These are phyloP conservation scores for Neurospora sublineolata DNA, from an alignment of 495 filamentous ascomycete species.

Conservation along the genomic window DNA sequence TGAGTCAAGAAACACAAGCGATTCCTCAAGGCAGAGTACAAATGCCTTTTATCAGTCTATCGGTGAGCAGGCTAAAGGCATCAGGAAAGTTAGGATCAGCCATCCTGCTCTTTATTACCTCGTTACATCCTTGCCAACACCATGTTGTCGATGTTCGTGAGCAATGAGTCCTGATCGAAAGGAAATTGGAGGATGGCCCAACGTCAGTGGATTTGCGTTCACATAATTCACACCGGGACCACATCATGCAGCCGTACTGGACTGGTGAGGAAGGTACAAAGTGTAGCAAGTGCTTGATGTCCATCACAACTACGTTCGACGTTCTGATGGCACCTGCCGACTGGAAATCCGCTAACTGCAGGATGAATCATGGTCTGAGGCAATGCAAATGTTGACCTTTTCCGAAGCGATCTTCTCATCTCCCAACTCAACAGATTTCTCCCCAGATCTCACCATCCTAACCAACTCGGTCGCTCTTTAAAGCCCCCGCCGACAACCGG, in stretches of 20 bases:
- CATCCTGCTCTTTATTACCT: neutral
- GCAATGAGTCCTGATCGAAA: neutral
- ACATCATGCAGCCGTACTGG: neutral
- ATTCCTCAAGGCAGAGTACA: neutral
- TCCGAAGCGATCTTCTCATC: neutral
- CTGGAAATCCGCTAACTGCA: neutral
- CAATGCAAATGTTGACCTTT: neutral
- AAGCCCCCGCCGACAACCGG: accelerated
- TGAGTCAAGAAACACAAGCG: neutral
- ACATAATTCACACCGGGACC: too few relatives aligned
- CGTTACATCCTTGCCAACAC: neutral
- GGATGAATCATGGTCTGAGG: neutral
- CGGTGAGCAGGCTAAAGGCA: neutral
- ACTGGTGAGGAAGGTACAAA: neutral
- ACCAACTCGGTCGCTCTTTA: neutral
- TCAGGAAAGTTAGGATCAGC: neutral
- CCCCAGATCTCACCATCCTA: neutral
- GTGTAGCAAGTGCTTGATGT: neutral
- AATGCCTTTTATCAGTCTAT: neutral
- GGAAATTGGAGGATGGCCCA: too few relatives aligned
- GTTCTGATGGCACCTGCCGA: neutral
- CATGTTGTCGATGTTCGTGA: neutral
- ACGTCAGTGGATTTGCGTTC: too few relatives aligned
- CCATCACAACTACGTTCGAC: neutral
- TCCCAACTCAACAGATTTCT: accelerated